Evolutionary conservation across 805 yeast genomes (phyloP), one percentile per base, ranked within the genome.

Genomic region (Candida krabiensis): DNA sequence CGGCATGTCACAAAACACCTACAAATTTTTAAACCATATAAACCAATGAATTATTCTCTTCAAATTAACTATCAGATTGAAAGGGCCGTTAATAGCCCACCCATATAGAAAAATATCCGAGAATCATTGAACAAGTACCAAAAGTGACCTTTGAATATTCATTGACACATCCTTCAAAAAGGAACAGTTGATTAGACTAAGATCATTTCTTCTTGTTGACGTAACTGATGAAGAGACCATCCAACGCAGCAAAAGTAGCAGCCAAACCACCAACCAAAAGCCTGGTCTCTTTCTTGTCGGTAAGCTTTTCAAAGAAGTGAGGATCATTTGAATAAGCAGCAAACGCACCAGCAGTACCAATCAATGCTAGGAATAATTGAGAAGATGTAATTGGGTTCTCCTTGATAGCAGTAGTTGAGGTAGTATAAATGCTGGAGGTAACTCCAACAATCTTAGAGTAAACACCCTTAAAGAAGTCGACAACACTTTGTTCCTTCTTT

Each of bases 351-450:
- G 46, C 45, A 15, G 55, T 41, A 16, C 53, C 55, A 19, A 49
- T 35, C 13, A 41, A 33, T 18, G 55, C 52, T 28, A 50, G 35
- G 13, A 50, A 34, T 37, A 50, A 26, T 31, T 53, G 55, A 11
- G 56, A 51, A 9, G 58, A 33, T 9, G 44, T 33, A 31, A 51
- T 18, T 23, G 56, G 58, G 45, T 52, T 44, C 29, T 43, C 31
- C 27, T 52, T 32, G 26, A 50, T 47, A 3, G 48, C 39, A 14
- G 38, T 40, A 12, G 39, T 34, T 19, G 50, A 33, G 11, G 38
- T 25, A 17, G 33, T 28, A 41, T 47, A 50, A 17, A 44, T 36
- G 23, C 26, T 23, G 4, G 47, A 30, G 18, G 43, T 15, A 29
- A 33, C 25, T 8, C 44, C 46, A 17, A 38, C 43, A 19, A 49